Base-by-base conservation (phyloP, 108 stramenopile species). In the Skeletonema menzelii region DNA sequence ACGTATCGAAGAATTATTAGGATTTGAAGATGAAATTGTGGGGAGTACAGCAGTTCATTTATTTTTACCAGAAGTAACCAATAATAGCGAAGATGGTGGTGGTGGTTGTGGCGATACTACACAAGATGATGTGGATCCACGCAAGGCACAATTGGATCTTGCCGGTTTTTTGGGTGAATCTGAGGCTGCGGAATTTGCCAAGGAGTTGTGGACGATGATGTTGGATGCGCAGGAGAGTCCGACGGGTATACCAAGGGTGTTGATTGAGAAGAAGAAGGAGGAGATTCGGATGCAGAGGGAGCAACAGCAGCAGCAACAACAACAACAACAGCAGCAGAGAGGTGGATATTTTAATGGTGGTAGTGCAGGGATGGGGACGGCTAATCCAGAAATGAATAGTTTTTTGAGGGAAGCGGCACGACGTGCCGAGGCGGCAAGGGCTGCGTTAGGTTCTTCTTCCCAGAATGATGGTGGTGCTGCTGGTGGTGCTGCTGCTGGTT, bases 1-100 rank as follows among this genome's bases (percentile, higher is more conserved):
- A 37, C 73, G 79, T 44, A 72, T 95, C 58, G 71, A 73, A 5
- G 57, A 68, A 19, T 77, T 95, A 14, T 70, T 92, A 28, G 94
- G 94, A 37, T 95, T 95, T 77, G 94, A 95, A 20, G 94, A 95
- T 76, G 94, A 95, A 57, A 95, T 95, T 76, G 94, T 95, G 1
- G 40, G 77, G 20, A 78, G 76, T 28, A 95, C 83, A 42, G 92
- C 92, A 3, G 84, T 88, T 26, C 90, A 95, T 77, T 63, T 95
- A 26, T 95, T 95, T 76, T 67, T 95, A 32, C 91, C 91, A 4
- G 79, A 83, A 27, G 66, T 70, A 11, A 65, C 44, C 30, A 71
- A 59, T 37, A 38, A 14, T 27, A 32, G 57, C 24, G 37, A 63
- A 4, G 30, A 34, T 12, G 19, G 35, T 4, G 22, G 3, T 46